These are phyloP conservation scores for Aureobasidium sp. DNA, from an alignment of 2,329 filamentous ascomycete species.

Conservation along the genomic window DNA sequence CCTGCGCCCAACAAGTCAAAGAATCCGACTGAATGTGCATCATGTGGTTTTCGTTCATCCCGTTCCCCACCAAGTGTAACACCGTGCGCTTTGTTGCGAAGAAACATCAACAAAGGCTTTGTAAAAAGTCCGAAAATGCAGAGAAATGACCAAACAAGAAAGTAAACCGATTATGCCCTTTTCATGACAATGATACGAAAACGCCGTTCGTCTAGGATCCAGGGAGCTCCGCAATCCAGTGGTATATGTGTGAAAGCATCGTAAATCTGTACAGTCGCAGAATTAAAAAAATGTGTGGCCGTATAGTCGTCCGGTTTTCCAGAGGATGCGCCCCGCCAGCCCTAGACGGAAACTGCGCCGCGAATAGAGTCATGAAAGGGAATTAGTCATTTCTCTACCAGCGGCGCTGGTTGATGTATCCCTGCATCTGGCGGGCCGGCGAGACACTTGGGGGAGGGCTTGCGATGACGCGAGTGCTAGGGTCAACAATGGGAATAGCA, in stretches of 20 bases:
- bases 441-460: slow-evolving; percentile 74
- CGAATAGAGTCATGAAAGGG: slow-evolving; percentile 17
- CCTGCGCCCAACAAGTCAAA: slow-evolving; percentile 16
- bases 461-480: slow-evolving; percentile 81
- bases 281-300: slow-evolving; percentile 16
- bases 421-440: slow-evolving; percentile 56
- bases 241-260: slow-evolving; percentile 17
- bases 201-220: slow-evolving; percentile 18
- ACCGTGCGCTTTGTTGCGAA: slow-evolving; percentile 16
- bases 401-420: slow-evolving; percentile 46
- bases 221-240: slow-evolving; percentile 14
- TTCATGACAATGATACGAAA: slow-evolving; percentile 16
- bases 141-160: slow-evolving; percentile 10
- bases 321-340: slow-evolving; percentile 21
- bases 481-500: slow-evolving; percentile 96
- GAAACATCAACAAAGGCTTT: slow-evolving; percentile 4
- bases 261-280: slow-evolving; percentile 20
- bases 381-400: slow-evolving; percentile 26
- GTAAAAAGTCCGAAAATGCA: slow-evolving; percentile 11
- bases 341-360: slow-evolving; percentile 17
- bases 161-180: slow-evolving; percentile 14
- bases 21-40: slow-evolving; percentile 18
- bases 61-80: slow-evolving; percentile 10
- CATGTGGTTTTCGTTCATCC: slow-evolving; percentile 13
- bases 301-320: slow-evolving; percentile 13